Evolutionary conservation across 2,329 filamentous ascomycete species (phyloP), one percentile per base, ranked within the genome.

Genomic region (Apiospora saccharicola): DNA sequence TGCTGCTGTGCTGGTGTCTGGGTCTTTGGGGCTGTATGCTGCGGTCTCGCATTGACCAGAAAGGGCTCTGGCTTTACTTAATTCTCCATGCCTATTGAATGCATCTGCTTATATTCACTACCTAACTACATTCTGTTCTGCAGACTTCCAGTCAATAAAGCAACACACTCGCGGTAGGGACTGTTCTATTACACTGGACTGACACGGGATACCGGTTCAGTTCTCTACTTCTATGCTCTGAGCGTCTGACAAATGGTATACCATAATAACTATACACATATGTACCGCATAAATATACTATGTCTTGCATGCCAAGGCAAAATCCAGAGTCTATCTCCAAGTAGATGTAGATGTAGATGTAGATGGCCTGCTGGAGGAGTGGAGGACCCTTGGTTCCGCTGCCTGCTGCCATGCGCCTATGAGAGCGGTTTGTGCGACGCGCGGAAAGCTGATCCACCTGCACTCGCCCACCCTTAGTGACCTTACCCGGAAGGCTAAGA

Each of bases 1-100:
- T 84, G 7, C 85, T 61, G 13, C 74, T 82, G 53, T 88, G 85
- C 43, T 90, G 85, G 73, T 71, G 69, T 71, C 72, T 64, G 34
- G 78, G 74, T 34, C 82, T 77, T 44, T 82, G 80, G 41, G 85
- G 80, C 71, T 84, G 82, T 76, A 87, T 81, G 57, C 94, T 86
- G 75, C 91, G 90, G 86, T 93, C 12, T 68, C 34, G 2, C 67
- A 13, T 37, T 61, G 41, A 34, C 22, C 34, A n/a, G 57, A 5
- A n/a, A 30, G 51, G 24, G 49, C 8, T 51, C 26, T 51, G 49
- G n/a, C 13, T 24, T 16, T 53, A 14, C 4, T 30, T 53, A 30
- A 4, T 53, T 14, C 37, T 10, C 37, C 2, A 41, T 34, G 46
- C 1, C 7, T 3, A 22, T 49, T 49, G 22, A 49, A 30, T 30